Evolutionary conservation across 257 asterid genomes (phyloP).

Genomic region (Petunia secreta): DNA sequence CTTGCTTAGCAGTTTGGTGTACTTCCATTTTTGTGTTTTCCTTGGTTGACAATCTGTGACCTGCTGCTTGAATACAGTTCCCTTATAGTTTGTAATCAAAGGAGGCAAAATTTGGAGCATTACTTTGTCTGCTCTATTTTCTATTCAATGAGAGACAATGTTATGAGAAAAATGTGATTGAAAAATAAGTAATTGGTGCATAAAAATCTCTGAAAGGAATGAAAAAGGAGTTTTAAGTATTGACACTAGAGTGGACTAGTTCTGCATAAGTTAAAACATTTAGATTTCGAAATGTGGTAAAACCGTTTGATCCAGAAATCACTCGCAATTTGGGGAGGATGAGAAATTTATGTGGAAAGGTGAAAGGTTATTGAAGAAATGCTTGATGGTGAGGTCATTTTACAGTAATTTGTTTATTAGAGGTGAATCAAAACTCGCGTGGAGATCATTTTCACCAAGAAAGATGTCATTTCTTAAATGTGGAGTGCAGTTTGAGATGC

Average conservation of each 20-base stretch:
- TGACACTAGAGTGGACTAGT: background rate
- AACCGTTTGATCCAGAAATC: background rate
- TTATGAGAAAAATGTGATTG: too few species aligned
- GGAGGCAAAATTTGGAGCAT: too few species aligned
- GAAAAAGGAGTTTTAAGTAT: background rate
- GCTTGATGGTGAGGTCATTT: background rate
- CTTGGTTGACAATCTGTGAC: background rate
- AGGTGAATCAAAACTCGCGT: background rate
- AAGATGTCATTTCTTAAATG: background rate
- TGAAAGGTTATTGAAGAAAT: background rate
- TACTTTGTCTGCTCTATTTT: too few species aligned
- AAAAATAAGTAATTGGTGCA: too few species aligned
- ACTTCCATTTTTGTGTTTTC: background rate
- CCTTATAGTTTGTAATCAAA: too few species aligned
- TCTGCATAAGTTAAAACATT: background rate
- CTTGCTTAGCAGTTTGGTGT: background rate
- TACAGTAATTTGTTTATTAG: background rate
- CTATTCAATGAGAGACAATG: too few species aligned
- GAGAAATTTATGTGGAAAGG: background rate
- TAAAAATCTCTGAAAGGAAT: background rate
- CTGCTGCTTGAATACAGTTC: background rate
- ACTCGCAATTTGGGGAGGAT: background rate
- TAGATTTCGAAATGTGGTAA: background rate
- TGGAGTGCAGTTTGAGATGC: background rate
- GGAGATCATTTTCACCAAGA: background rate